Evolutionary conservation across 306 rosid species (phyloP).

Genomic region (Cucumis sativus): DNA sequence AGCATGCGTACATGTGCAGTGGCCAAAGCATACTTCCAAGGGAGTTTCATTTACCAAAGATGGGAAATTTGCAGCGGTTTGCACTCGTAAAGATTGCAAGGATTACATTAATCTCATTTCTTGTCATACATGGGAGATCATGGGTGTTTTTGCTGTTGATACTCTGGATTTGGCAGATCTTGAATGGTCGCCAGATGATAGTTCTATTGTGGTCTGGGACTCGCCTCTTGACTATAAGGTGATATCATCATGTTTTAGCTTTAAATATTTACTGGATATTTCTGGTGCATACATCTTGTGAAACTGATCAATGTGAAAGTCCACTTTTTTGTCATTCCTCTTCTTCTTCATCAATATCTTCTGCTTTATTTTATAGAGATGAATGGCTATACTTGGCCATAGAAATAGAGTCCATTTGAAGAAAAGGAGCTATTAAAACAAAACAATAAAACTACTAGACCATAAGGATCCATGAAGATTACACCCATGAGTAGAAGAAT

Average conservation of each 20-base stretch:
- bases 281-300: background rate
- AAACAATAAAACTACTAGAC: background rate
- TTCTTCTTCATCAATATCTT: background rate
- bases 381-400: background rate
- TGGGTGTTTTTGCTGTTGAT: slow-evolving; percentile 85
- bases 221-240: slow-evolving; percentile 96
- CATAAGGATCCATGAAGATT: background rate
- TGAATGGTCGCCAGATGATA: slow-evolving; percentile 99
- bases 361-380: background rate
- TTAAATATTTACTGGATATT: background rate
- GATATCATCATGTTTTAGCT: background rate
- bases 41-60: slow-evolving; percentile 89
- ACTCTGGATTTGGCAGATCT: slow-evolving; percentile 83
- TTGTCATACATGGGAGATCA: slow-evolving; percentile 90
- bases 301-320: background rate
- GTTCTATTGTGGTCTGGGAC: slow-evolving; percentile 94
- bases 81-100: slow-evolving; percentile 94
- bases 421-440: background rate
- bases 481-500: background rate
- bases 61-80: slow-evolving; percentile 88
- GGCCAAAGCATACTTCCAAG: slow-evolving; percentile 92
- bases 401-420: too few species aligned
- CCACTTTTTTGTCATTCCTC: background rate
- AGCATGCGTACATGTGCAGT: slow-evolving; percentile 87
- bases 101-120: slow-evolving; percentile 77